Conservation (phyloP, 495 filamentous ascomycete species). For the Tuber microsphaerosporum region DNA sequence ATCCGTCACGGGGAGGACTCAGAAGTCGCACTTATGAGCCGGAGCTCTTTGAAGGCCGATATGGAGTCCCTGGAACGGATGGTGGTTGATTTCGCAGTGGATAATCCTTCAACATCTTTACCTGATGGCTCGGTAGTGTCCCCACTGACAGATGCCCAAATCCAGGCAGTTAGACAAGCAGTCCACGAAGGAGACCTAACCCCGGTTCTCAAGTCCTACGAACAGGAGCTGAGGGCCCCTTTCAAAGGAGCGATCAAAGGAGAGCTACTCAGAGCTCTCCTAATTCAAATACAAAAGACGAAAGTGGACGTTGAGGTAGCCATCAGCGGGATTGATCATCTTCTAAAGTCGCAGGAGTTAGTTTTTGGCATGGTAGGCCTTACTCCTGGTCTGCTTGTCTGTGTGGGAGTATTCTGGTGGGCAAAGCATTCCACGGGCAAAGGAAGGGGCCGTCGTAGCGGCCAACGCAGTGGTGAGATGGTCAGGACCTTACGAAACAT, state of each 20-base stretch:
- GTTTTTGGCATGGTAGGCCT: slow-evolving; percentile 94
- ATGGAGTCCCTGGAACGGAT: slow-evolving; percentile 88
- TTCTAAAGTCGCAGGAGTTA: slow-evolving; percentile 91
- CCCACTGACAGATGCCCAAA: slow-evolving; percentile 52
- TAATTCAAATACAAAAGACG: slow-evolving; percentile 97
- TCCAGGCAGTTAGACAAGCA: slow-evolving; percentile 62
- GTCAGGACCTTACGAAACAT: slow-evolving; percentile 72
- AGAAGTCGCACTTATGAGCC: slow-evolving; percentile 93
- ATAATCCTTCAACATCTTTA: slow-evolving; percentile 56
- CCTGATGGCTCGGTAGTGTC: slow-evolving; percentile 42
- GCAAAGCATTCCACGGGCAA: slow-evolving; percentile 58
- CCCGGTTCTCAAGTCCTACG: slow-evolving; percentile 81
- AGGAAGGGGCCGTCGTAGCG: slow-evolving; percentile 56
- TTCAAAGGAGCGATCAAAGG: slow-evolving; percentile 72
- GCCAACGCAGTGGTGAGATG: slow-evolving; percentile 57
- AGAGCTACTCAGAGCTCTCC: slow-evolving; percentile 78
- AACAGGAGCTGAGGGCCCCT: slow-evolving; percentile 71
- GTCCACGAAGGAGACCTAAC: slow-evolving; percentile 90
- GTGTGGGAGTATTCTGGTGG: slow-evolving; percentile 67
- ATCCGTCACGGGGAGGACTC: slow-evolving; percentile 85
- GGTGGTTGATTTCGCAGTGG: slow-evolving; percentile 88
- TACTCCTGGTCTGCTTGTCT: slow-evolving; percentile 81
- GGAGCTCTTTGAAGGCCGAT: slow-evolving; percentile 78
- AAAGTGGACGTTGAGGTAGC: slow-evolving; percentile 97
- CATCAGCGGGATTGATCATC: slow-evolving; percentile 82